Evolutionary conservation across 257 asterid genomes (phyloP).

Genomic region (Nicotiana benthamiana): DNA sequence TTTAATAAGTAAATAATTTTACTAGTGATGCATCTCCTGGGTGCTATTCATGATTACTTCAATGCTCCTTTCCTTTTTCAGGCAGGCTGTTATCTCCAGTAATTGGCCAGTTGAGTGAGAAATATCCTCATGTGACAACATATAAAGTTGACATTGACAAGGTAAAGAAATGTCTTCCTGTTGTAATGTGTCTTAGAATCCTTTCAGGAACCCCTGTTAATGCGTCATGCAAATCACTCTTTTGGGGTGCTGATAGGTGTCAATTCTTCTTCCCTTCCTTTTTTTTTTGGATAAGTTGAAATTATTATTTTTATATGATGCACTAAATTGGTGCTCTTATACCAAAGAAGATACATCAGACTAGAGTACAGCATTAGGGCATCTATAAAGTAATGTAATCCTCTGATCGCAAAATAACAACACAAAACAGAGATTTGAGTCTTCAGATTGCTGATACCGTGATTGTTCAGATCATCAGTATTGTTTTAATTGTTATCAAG

Average conservation of each 20-base stretch:
- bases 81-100: constrained; percentile 81
- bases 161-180: constrained; percentile 31
- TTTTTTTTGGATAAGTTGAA: not conserved
- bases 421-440: not conserved
- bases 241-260: not conserved
- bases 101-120: constrained; percentile 71
- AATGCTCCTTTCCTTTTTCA: constrained; percentile 17
- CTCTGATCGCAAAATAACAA: not conserved
- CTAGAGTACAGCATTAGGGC: not conserved
- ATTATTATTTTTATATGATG: not conserved
- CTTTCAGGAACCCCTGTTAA: not conserved
- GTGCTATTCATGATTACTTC: not conserved
- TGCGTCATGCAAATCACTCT: not conserved
- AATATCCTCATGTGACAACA: constrained; percentile 83
- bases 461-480: not conserved
- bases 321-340: not conserved
- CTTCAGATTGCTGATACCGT: not conserved
- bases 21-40: not conserved
- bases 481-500: not conserved
- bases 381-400: not conserved
- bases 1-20: not conserved
- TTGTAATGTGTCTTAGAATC: not conserved
- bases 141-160: constrained; percentile 86
- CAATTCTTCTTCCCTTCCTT: not conserved
- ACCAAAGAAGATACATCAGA: not conserved